These are phyloP conservation scores for Nemophila menziesii DNA, from an alignment of 257 asterid species.

Conservation along the genomic window DNA sequence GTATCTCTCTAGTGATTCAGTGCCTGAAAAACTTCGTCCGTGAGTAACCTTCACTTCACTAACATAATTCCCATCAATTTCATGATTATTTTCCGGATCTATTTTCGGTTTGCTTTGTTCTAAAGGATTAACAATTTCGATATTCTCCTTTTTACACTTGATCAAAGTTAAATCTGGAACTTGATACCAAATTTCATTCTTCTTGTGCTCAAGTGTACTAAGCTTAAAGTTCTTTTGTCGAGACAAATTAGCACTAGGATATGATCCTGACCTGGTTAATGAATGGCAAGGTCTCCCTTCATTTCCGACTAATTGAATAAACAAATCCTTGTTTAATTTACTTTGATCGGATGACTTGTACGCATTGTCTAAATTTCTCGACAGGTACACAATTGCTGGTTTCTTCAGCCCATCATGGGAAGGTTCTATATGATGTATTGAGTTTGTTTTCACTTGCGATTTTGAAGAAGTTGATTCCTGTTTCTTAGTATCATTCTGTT, in stretches of 20 bases:
- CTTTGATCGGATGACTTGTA: constrained; percentile 6
- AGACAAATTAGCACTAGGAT: constrained; percentile 30
- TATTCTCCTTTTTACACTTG: constrained; percentile 5
- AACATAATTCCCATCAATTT: constrained; percentile 7
- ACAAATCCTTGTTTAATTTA: constrained; percentile 36
- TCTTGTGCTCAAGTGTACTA: constrained; percentile 48
- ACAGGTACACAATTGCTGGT: constrained; percentile 28
- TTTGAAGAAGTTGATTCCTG: constrained; percentile 16
- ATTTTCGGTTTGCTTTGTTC: neutral
- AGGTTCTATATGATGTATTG: constrained; percentile 54
- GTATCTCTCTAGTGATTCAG: constrained; percentile 50
- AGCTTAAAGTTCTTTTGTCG: constrained; percentile 39
- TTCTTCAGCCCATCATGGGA: constrained; percentile 24
- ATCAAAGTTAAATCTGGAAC: constrained; percentile 7
- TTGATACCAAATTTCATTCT: constrained; percentile 53
- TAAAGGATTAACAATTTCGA: neutral
- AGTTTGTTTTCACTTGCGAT: constrained; percentile 34
- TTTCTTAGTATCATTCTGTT: constrained; percentile 7
- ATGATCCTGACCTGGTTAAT: constrained; percentile 56
- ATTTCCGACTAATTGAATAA: constrained; percentile 25
- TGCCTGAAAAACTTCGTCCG: constrained; percentile 42
- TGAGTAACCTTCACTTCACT: constrained; percentile 13
- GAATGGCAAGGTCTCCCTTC: constrained; percentile 18
- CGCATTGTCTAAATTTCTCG: constrained; percentile 14
- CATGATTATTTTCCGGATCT: neutral